Percentiles rank a stretch among this genome's conserved stretches.
Evolutionary conservation across 1,284 basidiomycete species (phyloP).

Genomic region (Marasmius oreades): DNA sequence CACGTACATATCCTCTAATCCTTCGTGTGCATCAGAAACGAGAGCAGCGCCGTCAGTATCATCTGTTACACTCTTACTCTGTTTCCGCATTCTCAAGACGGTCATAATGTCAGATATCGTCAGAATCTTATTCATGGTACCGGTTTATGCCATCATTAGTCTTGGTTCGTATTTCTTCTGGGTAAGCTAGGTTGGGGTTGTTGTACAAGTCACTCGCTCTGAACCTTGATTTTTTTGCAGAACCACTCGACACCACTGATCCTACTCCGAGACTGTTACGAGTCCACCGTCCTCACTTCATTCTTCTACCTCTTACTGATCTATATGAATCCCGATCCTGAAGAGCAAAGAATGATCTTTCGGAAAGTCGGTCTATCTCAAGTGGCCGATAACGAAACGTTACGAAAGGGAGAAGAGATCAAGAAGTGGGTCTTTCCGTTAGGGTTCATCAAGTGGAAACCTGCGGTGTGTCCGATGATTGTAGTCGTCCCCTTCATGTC

Average conservation of each 20-base stretch:
- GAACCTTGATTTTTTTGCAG: constrained; percentile 30
- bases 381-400: constrained; percentile 43
- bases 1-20: background rate
- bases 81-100: background rate
- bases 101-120: constrained; percentile 50
- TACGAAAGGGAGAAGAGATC: constrained; percentile 40
- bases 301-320: constrained; percentile 78
- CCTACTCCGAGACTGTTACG: constrained; percentile 65
- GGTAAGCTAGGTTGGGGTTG: constrained; percentile 36
- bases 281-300: constrained; percentile 67
- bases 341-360: constrained; percentile 64
- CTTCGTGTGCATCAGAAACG: constrained; percentile 45
- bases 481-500: background rate
- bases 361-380: constrained; percentile 51
- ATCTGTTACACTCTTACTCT: background rate
- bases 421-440: constrained; percentile 73
- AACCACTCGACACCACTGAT: constrained; percentile 63
- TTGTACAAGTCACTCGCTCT: constrained; percentile 16
- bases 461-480: constrained; percentile 34
- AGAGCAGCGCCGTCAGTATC: constrained; percentile 57
- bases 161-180: constrained; percentile 71
- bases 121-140: constrained; percentile 77
- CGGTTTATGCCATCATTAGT: constrained; percentile 69
- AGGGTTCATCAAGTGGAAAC: constrained; percentile 60
- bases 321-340: constrained; percentile 63